Base-by-base conservation (phyloP, 139 green algal species). In the Volvox reticuliferus region DNA sequence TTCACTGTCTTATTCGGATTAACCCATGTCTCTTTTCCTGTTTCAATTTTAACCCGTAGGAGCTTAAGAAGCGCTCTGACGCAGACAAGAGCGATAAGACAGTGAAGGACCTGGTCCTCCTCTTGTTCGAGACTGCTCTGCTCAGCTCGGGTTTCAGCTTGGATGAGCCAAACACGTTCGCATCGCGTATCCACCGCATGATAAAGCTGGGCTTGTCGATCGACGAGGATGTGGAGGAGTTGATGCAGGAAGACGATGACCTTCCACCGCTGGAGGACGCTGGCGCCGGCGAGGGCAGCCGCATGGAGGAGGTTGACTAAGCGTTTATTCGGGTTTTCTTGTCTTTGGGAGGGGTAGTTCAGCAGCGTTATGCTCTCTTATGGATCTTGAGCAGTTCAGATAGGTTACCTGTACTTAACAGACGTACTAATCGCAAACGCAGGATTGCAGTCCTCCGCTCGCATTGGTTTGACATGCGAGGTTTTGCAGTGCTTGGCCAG, bases 21-120 rank as follows among this genome's bases (percentile, higher is more conserved):
- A n/a, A n/a, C n/a, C n/a, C n/a, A n/a, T n/a, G n/a, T n/a, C n/a
- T n/a, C n/a, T n/a, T n/a, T n/a, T n/a, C n/a, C n/a, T n/a, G n/a
- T n/a, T n/a, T n/a, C 20, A 79, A n/a, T 79, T 73, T 28, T 9
- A 26, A 24, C 65, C n/a, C 19, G 35, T 91, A 97, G 62, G 98
- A 99, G 95, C 94, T 99, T 36, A 94, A 94, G 79, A 97, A 98
- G 91, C 96, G 98, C 79, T 94, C 94, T 1, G 97, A 99, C 67
- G 97, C 97, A 0, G 98, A 99, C 96, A 99, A 99, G 96, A 96
- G 92, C 50, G 98, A 99, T 96, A 99, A 99, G 97, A 99, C 98
- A 16, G 98, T 99, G 0, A 99, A 99, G 95, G 98, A 99, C 93
- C 96, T 99, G 84, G 98, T 99, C 73, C 96, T 99, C 94, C 96